Conservation (phyloP, 441 rosid genomes). For the Jatropha podagrica region DNA sequence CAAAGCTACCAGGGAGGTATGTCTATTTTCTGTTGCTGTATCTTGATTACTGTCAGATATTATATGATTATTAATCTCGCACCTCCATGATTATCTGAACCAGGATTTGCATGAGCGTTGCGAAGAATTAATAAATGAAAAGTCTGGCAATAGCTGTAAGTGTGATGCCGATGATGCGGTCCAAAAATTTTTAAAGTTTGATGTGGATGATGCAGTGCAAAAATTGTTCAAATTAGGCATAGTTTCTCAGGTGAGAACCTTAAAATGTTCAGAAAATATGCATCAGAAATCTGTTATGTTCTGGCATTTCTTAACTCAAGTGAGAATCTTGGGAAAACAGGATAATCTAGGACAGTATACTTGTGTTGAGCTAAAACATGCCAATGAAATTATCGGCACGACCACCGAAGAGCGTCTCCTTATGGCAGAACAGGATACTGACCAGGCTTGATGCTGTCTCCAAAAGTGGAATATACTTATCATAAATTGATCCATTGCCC, state of each 20-base stretch:
- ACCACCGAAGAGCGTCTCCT: conserved; percentile 95
- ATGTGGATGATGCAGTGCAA: conserved; percentile 91
- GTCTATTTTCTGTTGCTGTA: conserved; percentile 4
- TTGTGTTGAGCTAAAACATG: conserved; percentile 77
- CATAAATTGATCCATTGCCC: not conserved
- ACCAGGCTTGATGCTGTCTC: conserved; percentile 23
- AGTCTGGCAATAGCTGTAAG: conserved; percentile 78
- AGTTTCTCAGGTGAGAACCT: conserved; percentile 60
- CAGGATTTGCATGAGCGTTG: conserved; percentile 88
- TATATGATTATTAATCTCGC: not conserved
- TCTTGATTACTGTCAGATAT: conserved; percentile 1
- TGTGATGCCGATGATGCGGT: conserved; percentile 9
- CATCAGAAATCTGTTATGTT: not conserved
- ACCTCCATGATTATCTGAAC: conserved; percentile 21
- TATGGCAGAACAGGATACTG: conserved; percentile 56
- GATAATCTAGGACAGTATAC: conserved; percentile 74
- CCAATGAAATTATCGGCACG: conserved; percentile 87
- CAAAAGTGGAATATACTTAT: not conserved
- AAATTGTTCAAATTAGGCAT: conserved; percentile 91
- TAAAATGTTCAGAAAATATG: not conserved
- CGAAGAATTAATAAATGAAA: conserved; percentile 81
- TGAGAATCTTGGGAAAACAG: conserved; percentile 31
- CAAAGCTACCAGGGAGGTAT: conserved; percentile 57
- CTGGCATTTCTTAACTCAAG: conserved; percentile 3
- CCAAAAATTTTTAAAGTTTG: conserved; percentile 25